These are phyloP conservation scores for Fusarium pseudocircinatum DNA, from an alignment of 2,329 filamentous ascomycete genomes.

Conservation along the genomic window DNA sequence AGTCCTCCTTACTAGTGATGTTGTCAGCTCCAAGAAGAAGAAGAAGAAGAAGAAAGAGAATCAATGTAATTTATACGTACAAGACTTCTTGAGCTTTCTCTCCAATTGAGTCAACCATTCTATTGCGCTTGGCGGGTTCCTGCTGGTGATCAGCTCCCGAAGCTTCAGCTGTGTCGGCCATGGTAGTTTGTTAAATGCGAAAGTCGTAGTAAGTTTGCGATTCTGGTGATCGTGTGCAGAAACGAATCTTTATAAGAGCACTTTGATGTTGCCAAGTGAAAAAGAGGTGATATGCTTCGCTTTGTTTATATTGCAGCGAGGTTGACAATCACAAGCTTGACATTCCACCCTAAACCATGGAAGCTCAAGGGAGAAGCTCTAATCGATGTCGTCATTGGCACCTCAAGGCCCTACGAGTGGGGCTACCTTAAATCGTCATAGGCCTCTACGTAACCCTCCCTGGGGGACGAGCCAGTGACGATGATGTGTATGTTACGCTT, in stretches of 20 bases:
- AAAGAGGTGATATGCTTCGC: background rate
- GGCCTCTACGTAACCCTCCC: background rate
- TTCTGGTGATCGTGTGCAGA: background rate
- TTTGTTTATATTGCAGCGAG: conserved; percentile 11
- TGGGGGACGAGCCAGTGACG: background rate
- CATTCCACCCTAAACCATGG: conserved; percentile 27
- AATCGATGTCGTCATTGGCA: conserved; percentile 38
- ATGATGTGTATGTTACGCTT: conserved; percentile 24
- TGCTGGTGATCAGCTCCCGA: conserved; percentile 34
- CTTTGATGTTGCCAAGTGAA: background rate
- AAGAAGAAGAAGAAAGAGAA: too few relatives aligned
- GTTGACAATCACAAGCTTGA: conserved; percentile 27
- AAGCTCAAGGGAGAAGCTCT: conserved; percentile 22
- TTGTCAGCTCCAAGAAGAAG: conserved; percentile 12
- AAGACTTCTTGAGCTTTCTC: conserved; percentile 61
- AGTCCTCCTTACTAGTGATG: conserved; percentile 71
- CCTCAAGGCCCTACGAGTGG: conserved; percentile 12
- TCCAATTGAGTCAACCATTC: conserved; percentile 53
- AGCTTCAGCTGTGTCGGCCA: conserved; percentile 40
- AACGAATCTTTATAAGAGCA: background rate
- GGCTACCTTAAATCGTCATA: conserved; percentile 18
- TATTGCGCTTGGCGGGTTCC: conserved; percentile 39
- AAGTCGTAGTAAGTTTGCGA: background rate
- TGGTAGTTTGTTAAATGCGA: conserved; percentile 8
- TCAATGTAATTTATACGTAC: conserved; percentile 44